Percentiles rank a stretch among this genome's conserved stretches.
Evolutionary conservation across 2,329 filamentous ascomycete genomes (phyloP).

Genomic region (Alternaria angustiovoidea): DNA sequence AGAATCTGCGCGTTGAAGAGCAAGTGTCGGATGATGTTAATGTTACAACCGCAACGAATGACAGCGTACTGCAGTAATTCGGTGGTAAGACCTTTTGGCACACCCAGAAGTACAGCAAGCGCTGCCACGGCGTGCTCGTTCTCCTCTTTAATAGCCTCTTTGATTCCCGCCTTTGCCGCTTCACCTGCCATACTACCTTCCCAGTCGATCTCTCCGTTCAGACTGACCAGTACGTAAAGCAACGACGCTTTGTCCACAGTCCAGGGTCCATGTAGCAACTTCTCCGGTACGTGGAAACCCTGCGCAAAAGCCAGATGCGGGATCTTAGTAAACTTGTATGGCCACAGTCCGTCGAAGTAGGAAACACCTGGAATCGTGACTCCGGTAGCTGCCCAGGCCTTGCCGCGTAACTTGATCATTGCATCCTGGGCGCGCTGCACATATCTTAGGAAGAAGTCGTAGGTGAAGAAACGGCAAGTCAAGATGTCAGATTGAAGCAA

Average conservation of each 20-base stretch:
- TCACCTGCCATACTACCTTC: conserved; percentile 45
- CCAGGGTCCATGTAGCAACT: conserved; percentile 49
- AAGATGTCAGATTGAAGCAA: conserved; percentile 41
- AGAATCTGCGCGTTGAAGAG: conserved; percentile 48
- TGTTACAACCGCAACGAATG: conserved; percentile 38
- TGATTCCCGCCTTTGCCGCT: conserved; percentile 42
- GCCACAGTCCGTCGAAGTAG: conserved; percentile 41
- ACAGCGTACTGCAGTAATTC: conserved; percentile 41
- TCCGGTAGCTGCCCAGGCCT: conserved; percentile 41
- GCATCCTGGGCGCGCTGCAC: conserved; percentile 41
- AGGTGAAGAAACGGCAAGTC: conserved; percentile 48
- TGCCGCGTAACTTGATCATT: conserved; percentile 38
- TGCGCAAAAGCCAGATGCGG: conserved; percentile 43
- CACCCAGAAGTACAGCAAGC: conserved; percentile 43
- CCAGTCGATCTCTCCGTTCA: conserved; percentile 48
- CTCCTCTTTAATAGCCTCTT: conserved; percentile 35
- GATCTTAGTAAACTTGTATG: conserved; percentile 42
- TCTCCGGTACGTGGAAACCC: conserved; percentile 45
- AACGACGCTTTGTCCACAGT: conserved; percentile 38
- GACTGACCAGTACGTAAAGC: conserved; percentile 45
- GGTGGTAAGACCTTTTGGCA: conserved; percentile 40
- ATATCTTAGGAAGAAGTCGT: conserved; percentile 46
- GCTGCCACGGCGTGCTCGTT: conserved; percentile 46
- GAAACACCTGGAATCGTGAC: conserved; percentile 33
- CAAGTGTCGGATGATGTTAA: conserved; percentile 42